phyloP scores from a whole-genome alignment of 345 rosid genomes.

The Lepidium sativum region DNA sequence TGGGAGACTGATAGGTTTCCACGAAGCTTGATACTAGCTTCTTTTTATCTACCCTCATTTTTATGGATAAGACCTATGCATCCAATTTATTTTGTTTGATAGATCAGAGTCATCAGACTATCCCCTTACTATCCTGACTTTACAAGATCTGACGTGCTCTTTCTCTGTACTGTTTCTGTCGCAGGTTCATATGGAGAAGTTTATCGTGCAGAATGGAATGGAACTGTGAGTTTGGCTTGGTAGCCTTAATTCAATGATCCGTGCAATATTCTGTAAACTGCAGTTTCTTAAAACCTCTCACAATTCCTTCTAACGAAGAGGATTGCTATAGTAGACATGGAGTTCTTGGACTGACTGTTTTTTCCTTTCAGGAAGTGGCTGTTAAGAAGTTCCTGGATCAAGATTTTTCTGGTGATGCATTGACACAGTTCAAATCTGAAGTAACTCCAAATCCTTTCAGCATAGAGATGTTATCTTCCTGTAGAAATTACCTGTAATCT shows the following conservation, averaged over 20 bases:
- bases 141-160: not conserved
- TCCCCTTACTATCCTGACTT: not conserved
- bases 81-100: constrained; percentile 5
- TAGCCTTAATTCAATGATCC: not conserved
- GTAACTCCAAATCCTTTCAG: constrained; percentile 31
- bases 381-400: constrained; percentile 90
- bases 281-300: not conserved
- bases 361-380: constrained; percentile 81
- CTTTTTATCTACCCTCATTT: not conserved
- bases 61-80: not conserved
- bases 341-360: constrained; percentile 12
- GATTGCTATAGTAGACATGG: not conserved
- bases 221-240: constrained; percentile 68
- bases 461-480: not conserved
- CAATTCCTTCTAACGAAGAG: not conserved
- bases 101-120: not conserved
- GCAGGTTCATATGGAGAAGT: constrained; percentile 98
- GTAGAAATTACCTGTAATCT: not conserved
- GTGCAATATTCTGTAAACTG: constrained; percentile 7
- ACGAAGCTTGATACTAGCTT: not conserved
- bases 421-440: constrained; percentile 84
- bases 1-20: not conserved
- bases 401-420: constrained; percentile 86
- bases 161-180: constrained; percentile 10
- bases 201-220: constrained; percentile 84